phyloP scores from a whole-genome alignment of 2,329 filamentous ascomycete species.

The Fusarium verticillioides region DNA sequence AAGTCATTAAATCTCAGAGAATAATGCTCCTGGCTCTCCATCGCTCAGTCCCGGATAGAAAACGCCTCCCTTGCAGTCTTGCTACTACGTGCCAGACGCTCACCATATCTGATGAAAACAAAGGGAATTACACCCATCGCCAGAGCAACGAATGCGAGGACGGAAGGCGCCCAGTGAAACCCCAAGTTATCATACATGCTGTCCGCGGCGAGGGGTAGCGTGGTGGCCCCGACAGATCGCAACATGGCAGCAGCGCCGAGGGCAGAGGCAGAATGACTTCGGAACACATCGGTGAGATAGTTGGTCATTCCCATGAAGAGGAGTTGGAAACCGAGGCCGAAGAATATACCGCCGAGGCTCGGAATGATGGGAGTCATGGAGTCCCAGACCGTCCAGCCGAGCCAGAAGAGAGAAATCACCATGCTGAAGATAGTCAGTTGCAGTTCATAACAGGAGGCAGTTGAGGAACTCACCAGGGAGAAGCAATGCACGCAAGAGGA shows the following conservation, averaged over 20 bases:
- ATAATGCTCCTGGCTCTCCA: neutral
- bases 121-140: constrained; percentile 49
- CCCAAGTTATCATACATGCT: constrained; percentile 49
- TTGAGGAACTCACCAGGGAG: constrained; percentile 66
- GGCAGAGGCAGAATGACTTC: constrained; percentile 50
- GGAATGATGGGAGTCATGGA: constrained; percentile 49
- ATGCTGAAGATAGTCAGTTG: constrained; percentile 50
- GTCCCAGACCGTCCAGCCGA: constrained; percentile 66
- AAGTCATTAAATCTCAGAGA: neutral
- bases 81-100: constrained; percentile 45
- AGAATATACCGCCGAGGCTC: constrained; percentile 57
- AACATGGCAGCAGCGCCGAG: constrained; percentile 49
- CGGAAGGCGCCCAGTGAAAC: constrained; percentile 50
- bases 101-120: constrained; percentile 48
- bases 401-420: constrained; percentile 68
- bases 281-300: constrained; percentile 50
- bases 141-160: constrained; percentile 48
- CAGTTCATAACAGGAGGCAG: neutral
- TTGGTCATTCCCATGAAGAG: constrained; percentile 52
- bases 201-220: constrained; percentile 48
- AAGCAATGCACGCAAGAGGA: constrained; percentile 64
- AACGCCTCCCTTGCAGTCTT: constrained; percentile 41
- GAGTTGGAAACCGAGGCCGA: constrained; percentile 51
- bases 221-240: constrained; percentile 48
- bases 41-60: constrained; percentile 28